phyloP scores from a whole-genome alignment of 352 stramenopile genomes.

The Lagenidium giganteum region DNA sequence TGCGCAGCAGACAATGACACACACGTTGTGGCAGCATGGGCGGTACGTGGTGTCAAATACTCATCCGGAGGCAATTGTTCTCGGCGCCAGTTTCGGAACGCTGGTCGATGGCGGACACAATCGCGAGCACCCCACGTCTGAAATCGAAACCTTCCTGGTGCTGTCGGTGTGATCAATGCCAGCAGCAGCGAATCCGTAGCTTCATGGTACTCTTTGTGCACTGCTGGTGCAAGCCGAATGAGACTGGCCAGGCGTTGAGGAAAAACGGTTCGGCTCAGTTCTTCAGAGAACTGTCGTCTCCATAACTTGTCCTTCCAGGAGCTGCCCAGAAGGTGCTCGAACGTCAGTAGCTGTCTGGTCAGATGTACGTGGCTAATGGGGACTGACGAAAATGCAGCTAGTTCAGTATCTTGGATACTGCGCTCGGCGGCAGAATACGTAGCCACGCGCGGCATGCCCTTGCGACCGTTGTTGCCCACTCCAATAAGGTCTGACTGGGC shows the following conservation, averaged over 20 bases:
- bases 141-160: constrained; percentile 40
- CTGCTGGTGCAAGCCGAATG: constrained; percentile 27
- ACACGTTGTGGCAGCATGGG: constrained; percentile 29
- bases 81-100: constrained; percentile 60
- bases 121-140: constrained; percentile 45
- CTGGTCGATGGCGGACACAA: constrained; percentile 57
- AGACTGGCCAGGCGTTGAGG: constrained; percentile 53
- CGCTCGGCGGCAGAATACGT: constrained; percentile 30
- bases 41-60: constrained; percentile 63
- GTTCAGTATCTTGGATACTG: constrained; percentile 53
- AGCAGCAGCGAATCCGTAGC: constrained; percentile 53
- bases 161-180: constrained; percentile 35
- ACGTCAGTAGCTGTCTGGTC: constrained; percentile 47
- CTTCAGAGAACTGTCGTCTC: constrained; percentile 27
- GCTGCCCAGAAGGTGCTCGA: constrained; percentile 47
- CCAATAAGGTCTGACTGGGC: constrained; percentile 49
- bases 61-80: constrained; percentile 30
- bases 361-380: constrained; percentile 35
- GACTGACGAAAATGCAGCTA: constrained; percentile 27
- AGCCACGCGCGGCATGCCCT: constrained; percentile 40
- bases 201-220: constrained; percentile 48
- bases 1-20: constrained; percentile 49
- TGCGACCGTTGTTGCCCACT: constrained; percentile 58
- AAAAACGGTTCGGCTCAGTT: constrained; percentile 32
- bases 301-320: constrained; percentile 52